These are phyloP conservation scores for Aegilops sharonensis DNA, from an alignment of 176 grass and related monocot species.

Conservation along the genomic window DNA sequence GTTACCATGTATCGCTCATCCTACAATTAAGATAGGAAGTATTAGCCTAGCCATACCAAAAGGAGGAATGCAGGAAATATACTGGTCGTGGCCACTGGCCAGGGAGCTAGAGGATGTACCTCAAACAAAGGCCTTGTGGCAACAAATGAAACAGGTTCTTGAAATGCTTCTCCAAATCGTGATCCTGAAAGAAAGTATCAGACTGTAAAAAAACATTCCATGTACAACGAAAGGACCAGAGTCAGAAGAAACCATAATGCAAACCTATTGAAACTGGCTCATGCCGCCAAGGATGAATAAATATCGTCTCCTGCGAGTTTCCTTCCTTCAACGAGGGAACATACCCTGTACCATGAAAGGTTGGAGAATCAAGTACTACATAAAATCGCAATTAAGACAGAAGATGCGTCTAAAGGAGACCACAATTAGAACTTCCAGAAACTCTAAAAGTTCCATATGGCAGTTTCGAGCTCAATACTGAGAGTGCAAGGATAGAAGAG, in stretches of 20 bases:
- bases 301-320: constrained; percentile 94
- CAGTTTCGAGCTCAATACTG: background rate
- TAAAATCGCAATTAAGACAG: constrained; percentile 3
- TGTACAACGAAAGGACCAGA: background rate
- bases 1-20: constrained; percentile 95
- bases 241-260: background rate
- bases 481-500: background rate
- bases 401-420: background rate
- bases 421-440: background rate
- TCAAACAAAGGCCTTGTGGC: constrained; percentile 77
- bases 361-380: background rate
- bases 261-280: constrained; percentile 79
- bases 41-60: constrained; percentile 21
- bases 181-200: constrained; percentile 55
- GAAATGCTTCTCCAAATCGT: constrained; percentile 93
- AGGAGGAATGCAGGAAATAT: background rate
- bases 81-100: background rate
- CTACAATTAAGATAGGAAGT: constrained; percentile 40
- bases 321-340: constrained; percentile 92
- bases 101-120: constrained; percentile 37
- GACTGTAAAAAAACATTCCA: background rate
- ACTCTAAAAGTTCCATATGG: constrained; percentile 1
- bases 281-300: constrained; percentile 91
- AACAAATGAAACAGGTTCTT: constrained; percentile 92
- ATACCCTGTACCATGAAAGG: constrained; percentile 51